Percentiles rank a stretch among this genome's conserved stretches.
phyloP scores from a whole-genome alignment of 225 moss, liverwort and hornwort species.

The Pseudoscleropodium purum region DNA sequence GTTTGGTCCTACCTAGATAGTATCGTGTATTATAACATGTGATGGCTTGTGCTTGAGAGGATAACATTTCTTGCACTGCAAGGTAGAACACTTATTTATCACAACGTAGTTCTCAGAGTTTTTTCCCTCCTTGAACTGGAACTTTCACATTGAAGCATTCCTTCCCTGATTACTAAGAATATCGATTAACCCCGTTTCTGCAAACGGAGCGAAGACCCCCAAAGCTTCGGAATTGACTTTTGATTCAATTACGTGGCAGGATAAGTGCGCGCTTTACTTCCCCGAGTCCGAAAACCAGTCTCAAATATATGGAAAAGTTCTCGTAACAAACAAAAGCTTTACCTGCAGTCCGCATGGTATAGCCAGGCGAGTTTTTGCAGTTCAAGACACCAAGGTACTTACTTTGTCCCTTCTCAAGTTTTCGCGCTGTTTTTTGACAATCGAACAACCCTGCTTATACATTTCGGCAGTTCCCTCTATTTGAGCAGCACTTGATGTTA shows the following conservation, averaged over 20 bases:
- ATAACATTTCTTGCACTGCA: neutral
- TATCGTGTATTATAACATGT: neutral
- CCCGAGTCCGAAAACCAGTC: neutral
- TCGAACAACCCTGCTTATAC: neutral
- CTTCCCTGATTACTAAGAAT: neutral
- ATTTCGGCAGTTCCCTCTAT: neutral
- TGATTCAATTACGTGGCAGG: neutral
- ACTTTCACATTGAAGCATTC: neutral
- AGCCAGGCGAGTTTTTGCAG: neutral
- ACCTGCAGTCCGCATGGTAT: neutral
- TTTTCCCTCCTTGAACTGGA: neutral
- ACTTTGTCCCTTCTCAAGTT: neutral
- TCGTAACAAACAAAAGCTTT: neutral
- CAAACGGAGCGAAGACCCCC: neutral
- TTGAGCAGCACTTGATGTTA: neutral
- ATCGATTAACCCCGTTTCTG: neutral
- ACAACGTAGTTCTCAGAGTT: neutral
- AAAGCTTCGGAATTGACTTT: neutral
- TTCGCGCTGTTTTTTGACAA: neutral
- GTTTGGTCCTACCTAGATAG: neutral
- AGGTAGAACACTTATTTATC: neutral
- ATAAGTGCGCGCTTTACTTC: neutral
- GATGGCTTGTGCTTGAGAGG: neutral
- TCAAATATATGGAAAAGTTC: neutral
- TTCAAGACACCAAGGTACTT: neutral